Evolutionary conservation across 176 grass and related monocot species (phyloP).

Genomic region (Bothriochloa decipiens): DNA sequence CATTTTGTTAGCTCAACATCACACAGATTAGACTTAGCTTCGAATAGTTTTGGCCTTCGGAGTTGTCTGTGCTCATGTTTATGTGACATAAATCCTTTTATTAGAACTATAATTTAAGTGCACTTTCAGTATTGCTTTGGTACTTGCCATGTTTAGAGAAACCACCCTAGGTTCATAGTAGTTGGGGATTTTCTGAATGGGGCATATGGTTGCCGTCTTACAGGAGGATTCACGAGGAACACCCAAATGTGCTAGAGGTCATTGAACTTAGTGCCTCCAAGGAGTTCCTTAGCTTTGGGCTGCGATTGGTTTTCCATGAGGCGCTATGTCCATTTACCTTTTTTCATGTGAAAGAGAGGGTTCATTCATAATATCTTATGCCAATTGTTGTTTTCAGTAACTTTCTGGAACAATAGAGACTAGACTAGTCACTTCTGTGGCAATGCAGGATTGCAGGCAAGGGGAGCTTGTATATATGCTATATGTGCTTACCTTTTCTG

Average conservation of each 20-base stretch:
- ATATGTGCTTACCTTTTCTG: constrained; percentile 75
- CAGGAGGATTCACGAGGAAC: constrained; percentile 91
- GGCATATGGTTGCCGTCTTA: constrained; percentile 23
- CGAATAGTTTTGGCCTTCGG: background rate
- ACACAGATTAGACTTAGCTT: constrained; percentile 9
- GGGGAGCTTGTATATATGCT: constrained; percentile 63
- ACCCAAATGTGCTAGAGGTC: constrained; percentile 73
- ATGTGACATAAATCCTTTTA: background rate
- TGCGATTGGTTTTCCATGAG: constrained; percentile 83
- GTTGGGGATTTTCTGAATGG: constrained; percentile 25
- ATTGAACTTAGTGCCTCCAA: constrained; percentile 62
- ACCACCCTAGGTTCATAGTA: constrained; percentile 40
- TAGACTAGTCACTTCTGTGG: constrained; percentile 32
- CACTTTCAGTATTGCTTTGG: background rate
- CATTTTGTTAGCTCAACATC: background rate
- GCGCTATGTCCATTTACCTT: constrained; percentile 72
- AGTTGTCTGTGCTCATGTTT: constrained; percentile 2
- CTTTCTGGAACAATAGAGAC: constrained; percentile 10
- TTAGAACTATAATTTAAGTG: constrained; percentile 12
- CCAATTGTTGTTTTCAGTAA: constrained; percentile 16
- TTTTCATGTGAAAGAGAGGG: constrained; percentile 71
- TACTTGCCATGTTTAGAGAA: constrained; percentile 4
- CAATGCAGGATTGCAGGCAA: constrained; percentile 56
- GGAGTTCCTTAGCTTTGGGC: constrained; percentile 72
- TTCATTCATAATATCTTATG: constrained; percentile 34